Percentiles rank a stretch among this genome's conserved stretches.
Conservation (phyloP, 768 basidiomycete species). For the Daedaleopsis sinensis region DNA sequence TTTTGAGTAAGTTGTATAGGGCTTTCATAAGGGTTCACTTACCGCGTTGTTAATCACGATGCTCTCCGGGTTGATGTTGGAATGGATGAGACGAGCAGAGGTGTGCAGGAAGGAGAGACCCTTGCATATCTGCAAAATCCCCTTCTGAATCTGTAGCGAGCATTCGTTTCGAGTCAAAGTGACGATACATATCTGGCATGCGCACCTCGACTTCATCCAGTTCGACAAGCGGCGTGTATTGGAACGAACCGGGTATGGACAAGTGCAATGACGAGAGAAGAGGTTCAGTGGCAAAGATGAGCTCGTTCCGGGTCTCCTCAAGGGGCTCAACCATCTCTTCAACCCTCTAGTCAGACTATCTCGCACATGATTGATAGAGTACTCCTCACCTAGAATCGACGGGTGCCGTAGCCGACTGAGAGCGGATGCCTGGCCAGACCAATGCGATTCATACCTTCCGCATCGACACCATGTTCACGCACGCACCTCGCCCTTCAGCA, state of each 20-base stretch:
- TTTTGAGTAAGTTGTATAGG: neutral
- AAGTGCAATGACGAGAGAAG: slow-evolving; percentile 80
- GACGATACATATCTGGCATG: slow-evolving; percentile 3
- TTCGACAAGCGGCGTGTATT: slow-evolving; percentile 65
- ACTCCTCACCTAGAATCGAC: slow-evolving; percentile 75
- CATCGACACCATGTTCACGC: neutral
- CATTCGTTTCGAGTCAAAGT: neutral
- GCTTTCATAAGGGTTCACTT: slow-evolving; percentile 28
- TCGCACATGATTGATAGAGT: slow-evolving; percentile 7
- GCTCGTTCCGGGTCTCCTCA: slow-evolving; percentile 87
- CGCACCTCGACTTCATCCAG: slow-evolving; percentile 94
- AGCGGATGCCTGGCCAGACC: slow-evolving; percentile 67
- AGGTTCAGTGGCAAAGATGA: slow-evolving; percentile 93
- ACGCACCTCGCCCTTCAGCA: slow-evolving; percentile 87
- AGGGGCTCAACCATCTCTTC: slow-evolving; percentile 97
- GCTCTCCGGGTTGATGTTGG: slow-evolving; percentile 85
- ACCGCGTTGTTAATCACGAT: slow-evolving; percentile 90
- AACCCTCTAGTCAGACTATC: slow-evolving; percentile 15
- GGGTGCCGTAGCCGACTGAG: slow-evolving; percentile 89
- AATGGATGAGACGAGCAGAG: slow-evolving; percentile 90
- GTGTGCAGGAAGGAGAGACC: slow-evolving; percentile 89
- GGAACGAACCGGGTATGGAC: slow-evolving; percentile 68
- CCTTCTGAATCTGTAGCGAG: slow-evolving; percentile 82
- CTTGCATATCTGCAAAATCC: slow-evolving; percentile 90
- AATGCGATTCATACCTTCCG: neutral